Percentiles rank a stretch among this genome's conserved stretches.
phyloP scores from a whole-genome alignment of 805 yeast species.

The Kregervanrija delftensis region DNA sequence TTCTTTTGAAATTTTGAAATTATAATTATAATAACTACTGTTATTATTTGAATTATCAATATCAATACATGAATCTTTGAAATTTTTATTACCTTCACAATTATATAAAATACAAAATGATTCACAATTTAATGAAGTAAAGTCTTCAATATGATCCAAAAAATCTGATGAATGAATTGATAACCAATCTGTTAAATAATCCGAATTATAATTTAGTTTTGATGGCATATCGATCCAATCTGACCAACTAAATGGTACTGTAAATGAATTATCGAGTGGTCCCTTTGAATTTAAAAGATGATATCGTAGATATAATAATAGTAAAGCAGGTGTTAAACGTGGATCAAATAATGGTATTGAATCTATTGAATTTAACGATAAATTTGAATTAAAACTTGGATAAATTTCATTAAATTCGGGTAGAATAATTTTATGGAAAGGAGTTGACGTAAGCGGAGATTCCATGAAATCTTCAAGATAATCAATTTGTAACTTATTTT shows the following conservation, averaged over 20 bases:
- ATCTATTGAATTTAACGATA: too few relatives aligned
- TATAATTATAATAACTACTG: slow-evolving; percentile 10
- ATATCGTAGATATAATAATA: slow-evolving; percentile 9
- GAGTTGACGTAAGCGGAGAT: background rate
- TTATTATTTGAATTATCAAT: slow-evolving; percentile 5
- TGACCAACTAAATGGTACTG: slow-evolving; percentile 24
- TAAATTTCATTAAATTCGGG: slow-evolving; percentile 8
- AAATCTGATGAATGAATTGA: slow-evolving; percentile 7
- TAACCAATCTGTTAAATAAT: slow-evolving; percentile 14
- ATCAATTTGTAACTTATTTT: too few relatives aligned
- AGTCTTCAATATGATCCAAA: slow-evolving; percentile 1
- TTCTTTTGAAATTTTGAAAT: slow-evolving; percentile 20
- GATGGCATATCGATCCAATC: slow-evolving; percentile 25
- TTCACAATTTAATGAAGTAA: slow-evolving; percentile 4
- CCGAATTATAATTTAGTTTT: slow-evolving; percentile 16
- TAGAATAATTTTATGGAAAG: slow-evolving; percentile 8
- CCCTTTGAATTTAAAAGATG: slow-evolving; percentile 2
- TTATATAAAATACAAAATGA: slow-evolving; percentile 13
- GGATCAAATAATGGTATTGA: slow-evolving; percentile 10
- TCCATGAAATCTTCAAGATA: too few relatives aligned
- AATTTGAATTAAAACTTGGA: background rate
- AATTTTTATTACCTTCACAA: slow-evolving; percentile 15
- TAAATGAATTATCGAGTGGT: slow-evolving; percentile 9
- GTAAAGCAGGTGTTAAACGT: slow-evolving; percentile 11
- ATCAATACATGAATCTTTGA: slow-evolving; percentile 6